Base-by-base conservation (phyloP, 805 yeast genomes). In the Saccharomycopsis fibuligera region DNA sequence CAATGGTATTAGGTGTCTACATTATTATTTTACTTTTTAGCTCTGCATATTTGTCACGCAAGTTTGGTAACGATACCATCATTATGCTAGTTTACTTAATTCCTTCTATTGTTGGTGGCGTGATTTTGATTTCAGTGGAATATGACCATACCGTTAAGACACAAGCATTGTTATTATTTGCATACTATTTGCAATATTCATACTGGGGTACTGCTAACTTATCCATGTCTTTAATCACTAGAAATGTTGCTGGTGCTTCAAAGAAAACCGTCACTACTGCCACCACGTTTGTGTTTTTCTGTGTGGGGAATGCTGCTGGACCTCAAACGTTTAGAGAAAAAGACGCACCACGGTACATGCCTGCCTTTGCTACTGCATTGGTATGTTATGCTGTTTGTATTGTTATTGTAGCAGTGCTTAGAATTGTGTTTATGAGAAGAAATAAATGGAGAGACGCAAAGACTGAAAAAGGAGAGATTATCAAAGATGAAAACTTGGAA, bases 161-260 rank as follows among this genome's bases (percentile, higher is more conserved):
- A 41, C 57, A 57, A 22, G 66, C 62, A 4, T 64, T 56, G 6
- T 51, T 62, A 27, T 51, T 65, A 10, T 58, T 62, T 50, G 60
- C 64, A 47, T 60, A 63, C 44, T 65, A 64, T 46, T 39, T 65
- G 23, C 52, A 60, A 8, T 50, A 57, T 25, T 59, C 62, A 2
- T 61, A 56, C 51, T 60, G 62, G 57, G 61, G 61, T 16, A 47
- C 58, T 14, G 52, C 60, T 23, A 56, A 56, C 12, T 41, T 60
- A 24, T 60, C 61, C 14, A 45, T 55, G 53, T 56, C 53, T 27
- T 46, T 56, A 39, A 35, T 60, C 10, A 57, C 62, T 5, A 45
- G 60, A 22, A 73, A 84, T 60, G 74, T 81, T 33, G 81, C 89
- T 2, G 93, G 93, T 9, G 76, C 78, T 51, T 82, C 90, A n/a